Percentiles rank a stretch among this genome's conserved stretches.
These are phyloP conservation scores for Microstegium vimineum DNA, from an alignment of 176 grass and related monocot species.

Conservation along the genomic window DNA sequence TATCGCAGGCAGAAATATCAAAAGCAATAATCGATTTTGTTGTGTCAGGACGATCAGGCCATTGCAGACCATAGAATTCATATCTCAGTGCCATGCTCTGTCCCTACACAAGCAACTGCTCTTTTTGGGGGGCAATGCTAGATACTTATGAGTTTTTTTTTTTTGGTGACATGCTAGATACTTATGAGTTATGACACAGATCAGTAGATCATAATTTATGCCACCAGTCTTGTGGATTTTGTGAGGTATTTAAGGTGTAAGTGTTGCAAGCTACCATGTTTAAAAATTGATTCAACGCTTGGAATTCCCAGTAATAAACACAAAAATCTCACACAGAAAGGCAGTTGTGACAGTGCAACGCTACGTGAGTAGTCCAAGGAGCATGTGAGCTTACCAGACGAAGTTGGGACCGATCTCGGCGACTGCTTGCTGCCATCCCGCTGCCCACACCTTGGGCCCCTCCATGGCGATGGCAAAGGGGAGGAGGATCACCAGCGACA, in stretches of 20 bases:
- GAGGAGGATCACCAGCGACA: constrained; percentile 81
- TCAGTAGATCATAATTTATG: background rate
- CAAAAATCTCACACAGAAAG: background rate
- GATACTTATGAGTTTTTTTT: too few species aligned
- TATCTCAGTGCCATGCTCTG: constrained; percentile 3
- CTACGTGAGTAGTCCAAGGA: constrained; percentile 3
- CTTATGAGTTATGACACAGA: background rate
- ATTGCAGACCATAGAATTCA: constrained; percentile 8
- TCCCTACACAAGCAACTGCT: background rate
- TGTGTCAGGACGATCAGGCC: background rate
- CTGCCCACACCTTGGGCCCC: constrained; percentile 90
- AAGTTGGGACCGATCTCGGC: constrained; percentile 85
- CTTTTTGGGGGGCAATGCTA: constrained; percentile 7
- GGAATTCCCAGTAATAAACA: background rate
- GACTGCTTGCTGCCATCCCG: constrained; percentile 76
- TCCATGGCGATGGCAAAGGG: constrained; percentile 89
- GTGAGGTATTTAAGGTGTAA: background rate
- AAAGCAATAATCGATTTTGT: background rate
- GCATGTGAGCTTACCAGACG: constrained; percentile 64
- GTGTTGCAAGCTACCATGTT: background rate
- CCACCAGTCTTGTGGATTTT: background rate
- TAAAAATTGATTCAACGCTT: background rate
- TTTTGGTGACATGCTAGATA: too few species aligned
- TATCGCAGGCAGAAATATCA: constrained; percentile 9
- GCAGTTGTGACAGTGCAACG: background rate